Evolutionary conservation across 495 filamentous ascomycete species (phyloP), one percentile per base, ranked within the genome.

Genomic region (Entonaema liquescens): DNA sequence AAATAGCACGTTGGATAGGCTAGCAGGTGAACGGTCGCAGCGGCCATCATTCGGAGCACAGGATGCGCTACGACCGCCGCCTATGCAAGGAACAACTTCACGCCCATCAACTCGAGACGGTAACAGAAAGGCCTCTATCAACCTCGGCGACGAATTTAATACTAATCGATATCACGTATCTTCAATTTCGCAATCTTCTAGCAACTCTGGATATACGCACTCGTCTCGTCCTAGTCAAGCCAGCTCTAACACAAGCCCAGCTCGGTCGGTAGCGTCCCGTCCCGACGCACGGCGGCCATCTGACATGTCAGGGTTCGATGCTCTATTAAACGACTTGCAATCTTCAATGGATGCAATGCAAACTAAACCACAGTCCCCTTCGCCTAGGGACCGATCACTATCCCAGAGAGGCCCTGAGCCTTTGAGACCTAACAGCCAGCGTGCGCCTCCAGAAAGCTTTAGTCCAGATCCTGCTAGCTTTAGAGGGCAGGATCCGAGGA

Each of bases 211-310:
- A 1, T 87, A 82, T 23, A 92, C 90, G 19, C 81, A 75, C 33
- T 64, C 33, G 29, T 77, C 75, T 21, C 85, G 88, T 8, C 81
- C 81, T 0, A 88, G 89, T 62, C 90, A 89, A 77, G 84, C 88
- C 2, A 94, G 91, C 72, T 93, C 92, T 3, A 84, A 88, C 59
- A 93, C 92, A 4, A 96, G 85, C 67, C 88, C 87, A 1, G 82
- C 87, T 6, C 76, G 79, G 29, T 85, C 84, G 17, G 59, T 82
- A n/a, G 56, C 59, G 8, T 81, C 83, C 35, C 75, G 77, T 53
- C 70, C 75, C 7, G 80, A 70, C 15, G 54, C 44, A 7, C 78
- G 78, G 28, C 79, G 79, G 23, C 72, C 78, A 0, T 83, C 76
- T 17, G 80, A 80, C 59, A 78, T 74, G 59, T 76, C 78, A 0